Conservation (phyloP, 768 basidiomycete species). For the Coprinellus micaceus region DNA sequence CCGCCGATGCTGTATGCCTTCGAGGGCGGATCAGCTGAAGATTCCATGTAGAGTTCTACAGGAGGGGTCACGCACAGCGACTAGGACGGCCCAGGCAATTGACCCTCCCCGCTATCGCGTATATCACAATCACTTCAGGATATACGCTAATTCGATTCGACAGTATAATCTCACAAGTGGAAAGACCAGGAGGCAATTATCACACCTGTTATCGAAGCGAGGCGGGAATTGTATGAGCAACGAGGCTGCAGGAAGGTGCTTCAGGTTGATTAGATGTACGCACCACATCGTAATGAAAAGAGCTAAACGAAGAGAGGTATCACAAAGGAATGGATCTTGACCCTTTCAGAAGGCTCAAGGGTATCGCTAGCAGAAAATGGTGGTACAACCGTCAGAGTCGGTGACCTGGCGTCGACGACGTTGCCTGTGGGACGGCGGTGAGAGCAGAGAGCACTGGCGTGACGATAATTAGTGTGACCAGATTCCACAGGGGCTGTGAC, state of each 20-base stretch:
- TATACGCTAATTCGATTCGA: constrained; percentile 7
- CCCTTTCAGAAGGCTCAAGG: neutral
- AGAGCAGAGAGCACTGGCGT: neutral
- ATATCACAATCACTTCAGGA: constrained; percentile 21
- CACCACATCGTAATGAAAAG: constrained; percentile 27
- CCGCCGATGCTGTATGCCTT: constrained; percentile 67
- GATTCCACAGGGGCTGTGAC: neutral
- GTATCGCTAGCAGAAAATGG: constrained; percentile 3
- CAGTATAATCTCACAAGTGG: constrained; percentile 52
- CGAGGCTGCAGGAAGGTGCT: neutral
- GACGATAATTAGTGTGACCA: constrained; percentile 1
- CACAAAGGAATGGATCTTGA: constrained; percentile 13
- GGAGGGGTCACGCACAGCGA: constrained; percentile 45
- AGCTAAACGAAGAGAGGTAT: constrained; percentile 17
- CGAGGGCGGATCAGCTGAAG: constrained; percentile 8
- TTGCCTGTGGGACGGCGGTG: constrained; percentile 3
- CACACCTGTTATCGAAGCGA: constrained; percentile 50
- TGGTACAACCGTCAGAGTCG: neutral
- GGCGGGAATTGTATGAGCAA: constrained; percentile 3
- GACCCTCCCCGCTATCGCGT: constrained; percentile 58
- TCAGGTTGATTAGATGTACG: constrained; percentile 10
- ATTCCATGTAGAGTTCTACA: constrained; percentile 3
- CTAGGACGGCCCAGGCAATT: constrained; percentile 63
- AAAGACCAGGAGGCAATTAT: constrained; percentile 72
- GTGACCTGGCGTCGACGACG: constrained; percentile 9